phyloP scores from a whole-genome alignment of 176 grass and related monocot genomes.

The Oropetium thomaeum region DNA sequence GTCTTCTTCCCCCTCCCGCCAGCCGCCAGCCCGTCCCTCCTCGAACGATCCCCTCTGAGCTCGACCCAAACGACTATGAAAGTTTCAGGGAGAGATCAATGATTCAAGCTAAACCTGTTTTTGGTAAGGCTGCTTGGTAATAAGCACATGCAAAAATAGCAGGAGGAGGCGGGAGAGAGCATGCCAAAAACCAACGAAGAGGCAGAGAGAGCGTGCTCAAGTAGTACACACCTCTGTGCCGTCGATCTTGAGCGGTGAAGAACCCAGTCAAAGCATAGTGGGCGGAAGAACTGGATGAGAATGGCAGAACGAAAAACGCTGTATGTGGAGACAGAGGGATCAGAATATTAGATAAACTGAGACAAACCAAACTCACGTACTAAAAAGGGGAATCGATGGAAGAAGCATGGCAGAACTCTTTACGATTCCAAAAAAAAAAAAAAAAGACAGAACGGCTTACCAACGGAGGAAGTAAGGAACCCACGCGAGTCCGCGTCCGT shows the following conservation, averaged over 20 bases:
- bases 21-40: not conserved
- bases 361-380: not conserved
- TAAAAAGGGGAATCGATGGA: not conserved
- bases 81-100: not conserved
- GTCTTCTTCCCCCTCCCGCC: not conserved
- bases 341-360: not conserved
- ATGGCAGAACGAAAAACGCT: not conserved
- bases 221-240: not conserved
- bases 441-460: conserved; percentile 18
- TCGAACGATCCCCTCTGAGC: not conserved
- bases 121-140: not conserved
- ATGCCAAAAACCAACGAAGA: not conserved
- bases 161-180: not conserved
- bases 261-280: not conserved
- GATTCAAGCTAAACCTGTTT: not conserved
- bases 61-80: not conserved
- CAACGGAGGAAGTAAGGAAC: not conserved
- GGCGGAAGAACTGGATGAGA: not conserved
- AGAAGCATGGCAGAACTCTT: not conserved
- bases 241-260: not conserved
- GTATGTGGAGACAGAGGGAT: not conserved
- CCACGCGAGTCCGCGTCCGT: not conserved
- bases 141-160: not conserved
- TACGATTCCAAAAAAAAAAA: too few species aligned
- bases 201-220: not conserved